Evolutionary conservation across 2,329 filamentous ascomycete species (phyloP), one percentile per base, ranked within the genome.

Genomic region (Aspergillus sp.): DNA sequence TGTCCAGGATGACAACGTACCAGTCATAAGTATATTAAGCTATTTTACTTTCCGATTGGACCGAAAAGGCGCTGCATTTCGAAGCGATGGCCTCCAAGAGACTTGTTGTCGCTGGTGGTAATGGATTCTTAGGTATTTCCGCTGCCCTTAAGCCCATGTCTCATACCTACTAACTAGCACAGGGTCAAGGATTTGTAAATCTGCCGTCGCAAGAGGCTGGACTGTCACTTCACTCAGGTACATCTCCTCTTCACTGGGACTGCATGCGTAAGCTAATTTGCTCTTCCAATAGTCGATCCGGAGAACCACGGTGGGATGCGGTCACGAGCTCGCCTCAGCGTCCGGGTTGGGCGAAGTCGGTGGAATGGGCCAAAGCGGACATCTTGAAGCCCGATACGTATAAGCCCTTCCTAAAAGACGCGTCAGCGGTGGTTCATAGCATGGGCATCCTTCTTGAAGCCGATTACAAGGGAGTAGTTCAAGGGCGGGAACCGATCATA

Each of bases 401-500:
- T 78, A 85, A 84, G 8, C 79, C 88, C 0, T 84, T 93, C 48
- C 85, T 99, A 61, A 84, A 86, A 64, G 86, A 84, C 56, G 90
- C 92, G 60, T 86, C 91, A 73, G 93, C 87, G 56, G 93, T 98
- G 25, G 89, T 99, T 47, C 95, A 99, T 81, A 91, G 84, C 69
- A 93, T 98, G 89, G 95, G 95, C 9, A 97, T 99, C 67, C 83
- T 99, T 17, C 85, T 99, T 9, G 95, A 99, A 79, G 92, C 93
- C 50, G 95, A 99, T 80, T 99, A 99, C 85, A 99, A 99, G 77
- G 90, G 90, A 65, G 88, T 96, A 15, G 73, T 99, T 25, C 88
- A 87, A 19, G 95, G 95, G 51, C 87, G 85, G 59, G 93, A 96
- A 68, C 91, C 90, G 0, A 87, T 91, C n/a, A 76, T 96, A 52